A percentile compares a stretch with the other conserved stretches of the same genome.
Evolutionary conservation across 2,329 filamentous ascomycete genomes (phyloP).

Genomic region (Samsoniella hepiali): DNA sequence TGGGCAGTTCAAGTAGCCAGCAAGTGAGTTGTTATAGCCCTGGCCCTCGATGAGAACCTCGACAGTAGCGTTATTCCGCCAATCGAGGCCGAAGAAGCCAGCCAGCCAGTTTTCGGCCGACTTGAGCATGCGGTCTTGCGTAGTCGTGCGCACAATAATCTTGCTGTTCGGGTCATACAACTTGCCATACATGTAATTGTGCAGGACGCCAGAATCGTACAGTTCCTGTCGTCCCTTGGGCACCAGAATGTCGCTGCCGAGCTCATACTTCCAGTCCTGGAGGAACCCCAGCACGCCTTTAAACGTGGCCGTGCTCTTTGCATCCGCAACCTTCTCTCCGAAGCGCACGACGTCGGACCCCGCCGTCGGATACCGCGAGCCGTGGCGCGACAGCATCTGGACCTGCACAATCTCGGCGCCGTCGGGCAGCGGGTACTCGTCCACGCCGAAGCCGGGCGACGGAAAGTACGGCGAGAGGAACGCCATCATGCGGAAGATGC

Average conservation of each 20-base stretch:
- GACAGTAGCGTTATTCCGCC: conserved; percentile 69
- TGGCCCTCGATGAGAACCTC: conserved; percentile 65
- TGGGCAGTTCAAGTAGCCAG: conserved; percentile 64
- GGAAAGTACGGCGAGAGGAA: conserved; percentile 66
- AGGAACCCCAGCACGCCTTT: conserved; percentile 62
- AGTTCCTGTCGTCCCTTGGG: conserved; percentile 70
- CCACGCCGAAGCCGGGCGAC: conserved; percentile 69
- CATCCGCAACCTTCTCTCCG: conserved; percentile 55
- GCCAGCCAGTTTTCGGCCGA: conserved; percentile 75
- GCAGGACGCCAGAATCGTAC: conserved; percentile 63
- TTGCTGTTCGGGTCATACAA: conserved; percentile 70
- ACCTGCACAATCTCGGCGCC: conserved; percentile 68
- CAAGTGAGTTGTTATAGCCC: conserved; percentile 67
- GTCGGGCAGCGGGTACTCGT: conserved; percentile 65
- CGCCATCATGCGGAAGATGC: conserved; percentile 70
- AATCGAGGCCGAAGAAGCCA: conserved; percentile 74
- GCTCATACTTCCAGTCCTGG: conserved; percentile 64
- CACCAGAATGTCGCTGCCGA: conserved; percentile 70
- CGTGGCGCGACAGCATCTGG: conserved; percentile 70
- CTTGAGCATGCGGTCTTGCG: conserved; percentile 74
- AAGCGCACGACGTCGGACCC: conserved; percentile 53
- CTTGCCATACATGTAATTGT: conserved; percentile 69
- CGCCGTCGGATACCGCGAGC: conserved; percentile 67
- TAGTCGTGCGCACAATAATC: conserved; percentile 70
- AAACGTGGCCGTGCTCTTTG: conserved; percentile 51